These are phyloP conservation scores for Wickerhamiella hasegawae DNA, from an alignment of 805 yeast species.

Conservation along the genomic window DNA sequence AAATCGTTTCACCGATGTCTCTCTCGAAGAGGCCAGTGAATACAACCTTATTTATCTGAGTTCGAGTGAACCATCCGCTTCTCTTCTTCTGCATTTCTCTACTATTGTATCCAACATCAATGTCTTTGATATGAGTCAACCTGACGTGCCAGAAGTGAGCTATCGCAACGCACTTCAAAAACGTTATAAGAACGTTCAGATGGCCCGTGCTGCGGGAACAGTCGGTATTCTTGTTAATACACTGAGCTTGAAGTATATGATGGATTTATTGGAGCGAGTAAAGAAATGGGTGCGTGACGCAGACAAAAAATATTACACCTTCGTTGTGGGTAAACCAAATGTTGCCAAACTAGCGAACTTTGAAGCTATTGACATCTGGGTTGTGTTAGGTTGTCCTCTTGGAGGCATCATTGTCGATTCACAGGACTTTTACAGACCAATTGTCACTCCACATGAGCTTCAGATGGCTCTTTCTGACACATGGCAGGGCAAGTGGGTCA, in stretches of 20 bases:
- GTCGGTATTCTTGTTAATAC: conserved; percentile 86
- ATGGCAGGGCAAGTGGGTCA: conserved; percentile 92
- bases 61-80: conserved; percentile 50
- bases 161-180: conserved; percentile 67
- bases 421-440: conserved; percentile 67
- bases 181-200: conserved; percentile 71
- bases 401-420: conserved; percentile 81
- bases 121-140: conserved; percentile 2
- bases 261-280: conserved; percentile 44
- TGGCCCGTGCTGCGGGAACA: conserved; percentile 83
- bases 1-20: conserved; percentile 7
- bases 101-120: conserved; percentile 37
- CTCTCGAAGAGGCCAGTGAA: conserved; percentile 21
- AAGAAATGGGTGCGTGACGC: conserved; percentile 47
- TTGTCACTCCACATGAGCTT: conserved; percentile 85
- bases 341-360: conserved; percentile 94
- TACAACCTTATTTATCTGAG: conserved; percentile 42
- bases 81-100: conserved; percentile 57
- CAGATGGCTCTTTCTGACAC: conserved; percentile 62
- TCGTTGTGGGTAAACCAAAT: conserved; percentile 95
- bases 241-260: conserved; percentile 61
- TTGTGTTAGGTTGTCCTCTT: conserved; percentile 84
- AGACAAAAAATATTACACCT: conserved; percentile 82
- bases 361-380: conserved; percentile 90
- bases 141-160: conserved; percentile 26